Percentiles rank a stretch among this genome's conserved stretches.
These are phyloP conservation scores for Entonaema liquescens DNA, from an alignment of 495 filamentous ascomycete genomes.

Conservation along the genomic window DNA sequence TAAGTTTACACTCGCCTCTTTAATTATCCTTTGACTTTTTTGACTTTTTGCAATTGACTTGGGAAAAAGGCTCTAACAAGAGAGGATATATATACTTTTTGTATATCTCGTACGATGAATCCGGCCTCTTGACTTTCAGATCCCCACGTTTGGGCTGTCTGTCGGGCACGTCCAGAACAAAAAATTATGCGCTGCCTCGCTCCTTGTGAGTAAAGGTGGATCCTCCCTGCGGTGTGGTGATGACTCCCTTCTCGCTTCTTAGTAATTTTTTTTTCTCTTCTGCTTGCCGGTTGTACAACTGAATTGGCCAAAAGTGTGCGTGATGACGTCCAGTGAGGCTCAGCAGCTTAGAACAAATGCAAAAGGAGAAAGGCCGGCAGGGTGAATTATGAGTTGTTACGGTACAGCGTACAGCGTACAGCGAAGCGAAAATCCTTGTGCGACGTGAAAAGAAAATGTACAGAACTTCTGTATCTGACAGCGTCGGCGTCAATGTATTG, in stretches of 20 bases:
- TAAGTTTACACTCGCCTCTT: slow-evolving; percentile 9
- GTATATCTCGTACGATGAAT: slow-evolving; percentile 22
- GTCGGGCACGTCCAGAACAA: slow-evolving; percentile 26
- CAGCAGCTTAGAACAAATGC: slow-evolving; percentile 24
- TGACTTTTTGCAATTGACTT: slow-evolving; percentile 27
- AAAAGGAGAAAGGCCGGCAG: slow-evolving; percentile 17
- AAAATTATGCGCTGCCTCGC: slow-evolving; percentile 21
- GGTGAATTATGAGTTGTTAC: slow-evolving; percentile 30
- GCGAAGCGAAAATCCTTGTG: slow-evolving; percentile 24
- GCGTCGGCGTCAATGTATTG: neutral
- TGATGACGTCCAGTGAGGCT: slow-evolving; percentile 44
- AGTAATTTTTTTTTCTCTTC: slow-evolving; percentile 34
- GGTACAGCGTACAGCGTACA: slow-evolving; percentile 28
- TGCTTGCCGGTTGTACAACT: slow-evolving; percentile 32
- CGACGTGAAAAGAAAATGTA: slow-evolving; percentile 38
- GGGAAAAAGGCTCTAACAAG: neutral
- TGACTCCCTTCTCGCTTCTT: slow-evolving; percentile 39
- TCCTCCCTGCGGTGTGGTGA: slow-evolving; percentile 37
- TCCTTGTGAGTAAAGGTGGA: slow-evolving; percentile 38
- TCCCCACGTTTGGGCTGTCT: slow-evolving; percentile 28
- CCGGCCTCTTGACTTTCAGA: slow-evolving; percentile 11
- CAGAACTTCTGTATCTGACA: neutral
- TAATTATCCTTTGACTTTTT: slow-evolving; percentile 5
- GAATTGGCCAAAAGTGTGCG: slow-evolving; percentile 28
- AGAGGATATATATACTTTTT: slow-evolving; percentile 19